Base-by-base conservation (phyloP, 805 yeast species). In the Yamadazyma laniorum region DNA sequence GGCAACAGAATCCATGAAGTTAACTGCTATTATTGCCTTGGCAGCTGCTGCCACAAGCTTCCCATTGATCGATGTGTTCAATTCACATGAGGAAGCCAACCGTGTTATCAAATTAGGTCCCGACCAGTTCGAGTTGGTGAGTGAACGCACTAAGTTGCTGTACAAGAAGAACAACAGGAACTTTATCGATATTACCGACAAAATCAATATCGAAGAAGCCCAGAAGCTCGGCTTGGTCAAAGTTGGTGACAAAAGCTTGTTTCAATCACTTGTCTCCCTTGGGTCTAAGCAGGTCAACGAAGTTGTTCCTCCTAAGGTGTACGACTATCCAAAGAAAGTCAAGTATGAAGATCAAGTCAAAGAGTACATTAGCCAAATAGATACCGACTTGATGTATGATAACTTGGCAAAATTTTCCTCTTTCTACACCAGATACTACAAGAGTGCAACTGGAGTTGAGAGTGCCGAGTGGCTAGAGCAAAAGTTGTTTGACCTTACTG, bases 401-500 rank as follows among this genome's bases (percentile, higher is more conserved):
- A 76, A 75, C 49, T 69, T 88, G 58, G 75, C 78, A 15, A 61
- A 72, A 34, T 80, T 87, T 54, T 68, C 90, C 4, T 74, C 84
- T 28, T 87, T 86, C 56, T 77, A 66, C 59, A 81, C 89, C 14
- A 73, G 97, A 40, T 85, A 82, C 57, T 87, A 86, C 63, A 81
- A 82, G 56, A 75, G 86, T 1, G 71, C 76, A 18, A 54, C 73
- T n/a, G 97, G 96, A 0, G 59, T 68, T 12, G 77, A 83, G 43
- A 76, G 88, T 50, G 80, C 95, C 6, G 53, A 70, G 34, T 87
- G 95, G 93, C 65, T 89, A 34, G 65, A 65, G 44, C 70, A 68
- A 11, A 68, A 70, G 35, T 63, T 86, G 22, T 56, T 63, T 14
- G 63, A 68, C 14, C 59, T 78, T 27, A 59, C 61, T 5, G 53